A percentile compares a stretch with the other conserved stretches of the same genome.
Conservation (phyloP, 306 rosid species). For the Datisca glomerata region DNA sequence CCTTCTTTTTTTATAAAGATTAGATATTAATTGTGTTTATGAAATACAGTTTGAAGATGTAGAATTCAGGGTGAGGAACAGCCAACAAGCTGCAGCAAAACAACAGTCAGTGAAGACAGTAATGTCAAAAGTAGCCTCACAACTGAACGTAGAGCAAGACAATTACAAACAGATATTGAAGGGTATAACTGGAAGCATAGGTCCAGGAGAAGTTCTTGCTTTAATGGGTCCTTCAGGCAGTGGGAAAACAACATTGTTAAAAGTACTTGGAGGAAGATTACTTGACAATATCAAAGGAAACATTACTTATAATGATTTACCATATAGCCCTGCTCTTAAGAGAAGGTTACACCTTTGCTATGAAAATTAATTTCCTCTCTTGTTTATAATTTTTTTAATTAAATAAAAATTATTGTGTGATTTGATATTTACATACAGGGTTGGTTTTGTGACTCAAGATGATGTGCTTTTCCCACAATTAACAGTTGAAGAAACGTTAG, state of each 20-base stretch:
- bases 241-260: conserved; percentile 86
- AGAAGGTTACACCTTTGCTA: conserved; percentile 36
- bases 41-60: conserved; percentile 89
- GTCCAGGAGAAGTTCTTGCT: conserved; percentile 94
- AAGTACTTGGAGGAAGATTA: conserved; percentile 77
- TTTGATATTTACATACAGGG: conserved; percentile 33
- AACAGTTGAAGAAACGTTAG: conserved; percentile 78
- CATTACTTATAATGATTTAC: conserved; percentile 66
- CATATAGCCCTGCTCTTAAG: conserved; percentile 54
- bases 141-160: conserved; percentile 30
- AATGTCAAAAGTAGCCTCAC: conserved; percentile 40
- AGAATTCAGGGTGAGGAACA: conserved; percentile 56
- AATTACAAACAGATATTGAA: conserved; percentile 58
- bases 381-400: too few relatives aligned
- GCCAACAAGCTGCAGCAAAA: conserved; percentile 19
- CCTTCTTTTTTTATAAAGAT: too few relatives aligned
- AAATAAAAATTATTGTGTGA: too few relatives aligned
- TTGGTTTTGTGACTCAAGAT: conserved; percentile 97
- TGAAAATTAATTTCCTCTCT: not conserved
- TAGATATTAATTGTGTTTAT: not conserved
- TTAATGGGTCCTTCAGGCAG: conserved; percentile 98
- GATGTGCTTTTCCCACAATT: conserved; percentile 78
- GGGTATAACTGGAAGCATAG: conserved; percentile 88
- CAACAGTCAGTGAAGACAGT: conserved; percentile 33
- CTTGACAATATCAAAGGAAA: conserved; percentile 60